Base-by-base conservation (phyloP, 495 filamentous ascomycete genomes). In the Cercophora sp. region DNA sequence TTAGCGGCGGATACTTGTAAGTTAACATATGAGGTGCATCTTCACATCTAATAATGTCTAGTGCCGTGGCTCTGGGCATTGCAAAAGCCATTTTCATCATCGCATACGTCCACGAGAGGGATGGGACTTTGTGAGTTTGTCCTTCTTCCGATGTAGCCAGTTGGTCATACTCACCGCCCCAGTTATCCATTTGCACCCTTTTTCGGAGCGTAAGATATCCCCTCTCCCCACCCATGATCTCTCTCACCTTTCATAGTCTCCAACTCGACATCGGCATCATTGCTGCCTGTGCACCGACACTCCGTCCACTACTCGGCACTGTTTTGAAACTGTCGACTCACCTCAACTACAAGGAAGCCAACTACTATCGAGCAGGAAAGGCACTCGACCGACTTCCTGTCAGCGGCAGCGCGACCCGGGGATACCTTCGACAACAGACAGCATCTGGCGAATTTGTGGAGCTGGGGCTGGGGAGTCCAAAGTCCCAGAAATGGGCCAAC, bases 1-100 rank as follows among this genome's bases (percentile, higher is more conserved):
- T 79, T 6, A 70, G 65, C 42, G 63, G 76, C 2, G 75, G 75
- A 1, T 73, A 72, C 59, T 65, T 68, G 69, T 70, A 58, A 48
- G 66, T 45, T 27, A 16, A 5, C 11, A 29, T 27, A 11, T n/a
- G 5, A 37, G 8, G 4, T 1, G 15, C 5, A 2, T 1, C 22
- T 47, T 18, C 10, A 26, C 23, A n/a, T 9, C 19, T 24, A 36
- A 31, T 35, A 15, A 2, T 0, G 8, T n/a, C 32, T 26, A 62
- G 61, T 52, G 54, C 57, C 5, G 65, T 68, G 6, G 58, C 46
- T 19, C 32, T 64, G n/a, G 65, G 65, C 2, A 56, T 66, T 10
- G 63, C 59, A 3, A 66, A 61, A 24, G 63, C 61, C 6, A 40
- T 66, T 4, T 59, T 56, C 42, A 60, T 66, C 49, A 60, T 68